Conservation (phyloP, 2,329 filamentous ascomycete genomes). For the Chrysoporthe deuterocubensis region DNA sequence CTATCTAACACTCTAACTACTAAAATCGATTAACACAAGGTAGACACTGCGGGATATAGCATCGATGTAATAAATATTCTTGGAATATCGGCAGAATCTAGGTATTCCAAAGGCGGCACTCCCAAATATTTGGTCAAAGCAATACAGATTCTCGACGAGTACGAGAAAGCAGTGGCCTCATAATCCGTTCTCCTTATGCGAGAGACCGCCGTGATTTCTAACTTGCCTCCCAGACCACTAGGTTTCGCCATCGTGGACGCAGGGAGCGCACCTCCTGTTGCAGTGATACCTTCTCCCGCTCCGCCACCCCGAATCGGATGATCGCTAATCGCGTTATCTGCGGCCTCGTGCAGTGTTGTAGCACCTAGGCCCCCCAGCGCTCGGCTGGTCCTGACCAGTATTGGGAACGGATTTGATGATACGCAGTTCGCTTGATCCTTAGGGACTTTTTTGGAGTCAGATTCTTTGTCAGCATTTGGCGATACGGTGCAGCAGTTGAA, state of each 20-base stretch:
- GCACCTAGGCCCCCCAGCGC: not conserved
- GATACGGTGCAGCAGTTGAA: not conserved
- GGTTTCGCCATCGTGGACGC: not conserved
- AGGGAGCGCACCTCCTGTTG: not conserved
- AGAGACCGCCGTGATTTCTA: not conserved
- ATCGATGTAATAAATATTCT: not conserved
- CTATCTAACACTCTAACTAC: not conserved
- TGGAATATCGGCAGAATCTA: not conserved
- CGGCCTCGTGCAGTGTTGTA: not conserved
- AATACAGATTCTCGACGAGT: not conserved
- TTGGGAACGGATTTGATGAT: not conserved
- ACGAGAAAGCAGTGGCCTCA: no score
- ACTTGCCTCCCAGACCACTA: not conserved
- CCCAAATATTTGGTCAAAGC: not conserved
- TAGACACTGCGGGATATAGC: not conserved
- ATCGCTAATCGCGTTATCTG: not conserved
- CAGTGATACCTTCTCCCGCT: not conserved
- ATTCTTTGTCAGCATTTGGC: not conserved
- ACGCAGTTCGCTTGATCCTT: not conserved
- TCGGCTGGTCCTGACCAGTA: not conserved
- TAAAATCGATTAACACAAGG: not conserved
- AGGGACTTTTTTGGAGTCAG: not conserved
- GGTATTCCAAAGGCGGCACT: not conserved
- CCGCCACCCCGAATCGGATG: not conserved
- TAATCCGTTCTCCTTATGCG: constrained; percentile 16